Conservation (phyloP, 169 alveolate species). For the Toxoplasma gondii region DNA sequence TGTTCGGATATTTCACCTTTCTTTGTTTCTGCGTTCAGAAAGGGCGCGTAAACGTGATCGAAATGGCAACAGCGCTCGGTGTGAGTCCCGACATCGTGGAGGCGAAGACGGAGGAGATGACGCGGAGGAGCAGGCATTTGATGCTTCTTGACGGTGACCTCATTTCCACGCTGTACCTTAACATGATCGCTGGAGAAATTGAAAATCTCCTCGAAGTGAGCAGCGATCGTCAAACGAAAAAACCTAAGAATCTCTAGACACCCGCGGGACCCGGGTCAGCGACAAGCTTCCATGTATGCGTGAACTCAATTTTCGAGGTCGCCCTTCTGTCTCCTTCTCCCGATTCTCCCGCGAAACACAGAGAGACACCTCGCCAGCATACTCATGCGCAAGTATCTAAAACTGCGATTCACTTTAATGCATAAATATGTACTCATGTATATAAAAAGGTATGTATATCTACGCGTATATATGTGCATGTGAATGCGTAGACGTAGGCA, state of each 20-base stretch:
- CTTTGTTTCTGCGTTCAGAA: background rate
- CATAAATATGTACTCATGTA: too few relatives aligned
- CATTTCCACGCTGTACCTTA: background rate
- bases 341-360: too few relatives aligned
- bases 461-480: background rate
- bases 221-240: background rate
- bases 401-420: too few relatives aligned
- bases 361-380: too few relatives aligned
- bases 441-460: too few relatives aligned
- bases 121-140: background rate
- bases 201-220: conserved; percentile 39
- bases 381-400: too few relatives aligned
- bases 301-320: too few relatives aligned
- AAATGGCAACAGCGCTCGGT: conserved; percentile 3
- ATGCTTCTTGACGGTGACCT: conserved; percentile 45
- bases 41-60: conserved; percentile 23
- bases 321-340: too few relatives aligned
- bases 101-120: conserved; percentile 26
- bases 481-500: background rate
- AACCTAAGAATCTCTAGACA: too few relatives aligned
- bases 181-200: conserved; percentile 31
- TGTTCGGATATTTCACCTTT: background rate
- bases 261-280: too few relatives aligned
- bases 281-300: too few relatives aligned
- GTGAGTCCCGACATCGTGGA: conserved; percentile 2